Percentiles rank a stretch among this genome's conserved stretches.
Evolutionary conservation across 768 basidiomycete genomes (phyloP).

Genomic region (Russula foetens): DNA sequence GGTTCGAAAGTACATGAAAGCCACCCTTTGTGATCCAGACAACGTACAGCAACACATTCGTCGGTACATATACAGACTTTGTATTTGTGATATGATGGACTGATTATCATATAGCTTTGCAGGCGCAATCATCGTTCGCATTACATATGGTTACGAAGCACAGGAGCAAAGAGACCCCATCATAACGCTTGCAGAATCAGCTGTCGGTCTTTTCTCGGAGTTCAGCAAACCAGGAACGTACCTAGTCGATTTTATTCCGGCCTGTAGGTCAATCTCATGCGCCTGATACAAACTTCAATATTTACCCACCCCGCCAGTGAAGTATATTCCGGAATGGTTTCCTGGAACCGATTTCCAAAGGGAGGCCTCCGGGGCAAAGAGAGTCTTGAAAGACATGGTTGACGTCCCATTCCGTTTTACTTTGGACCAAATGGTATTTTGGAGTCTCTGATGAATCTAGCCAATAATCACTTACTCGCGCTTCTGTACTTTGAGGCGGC

Average conservation of each 20-base stretch:
- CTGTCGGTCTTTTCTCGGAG: background rate
- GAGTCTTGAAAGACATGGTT: background rate
- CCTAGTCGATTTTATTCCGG: background rate
- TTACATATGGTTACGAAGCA: constrained; percentile 21
- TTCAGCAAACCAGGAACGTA: background rate
- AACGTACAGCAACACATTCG: background rate
- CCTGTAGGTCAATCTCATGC: background rate
- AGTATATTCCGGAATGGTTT: background rate
- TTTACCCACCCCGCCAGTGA: background rate
- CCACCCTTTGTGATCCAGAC: background rate
- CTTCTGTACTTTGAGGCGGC: background rate
- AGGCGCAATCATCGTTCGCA: constrained; percentile 20
- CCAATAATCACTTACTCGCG: background rate
- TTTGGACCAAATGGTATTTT: background rate
- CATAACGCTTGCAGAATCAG: background rate
- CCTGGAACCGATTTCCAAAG: background rate
- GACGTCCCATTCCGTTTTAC: constrained; percentile 4
- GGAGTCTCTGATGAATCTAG: background rate
- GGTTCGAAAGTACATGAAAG: background rate
- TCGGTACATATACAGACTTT: background rate
- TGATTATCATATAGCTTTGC: background rate
- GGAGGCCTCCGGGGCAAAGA: background rate
- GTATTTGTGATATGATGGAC: background rate
- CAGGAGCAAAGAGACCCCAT: background rate
- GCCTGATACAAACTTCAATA: background rate